phyloP scores from a whole-genome alignment of 2,329 filamentous ascomycete species.

The Penicillium decumbens region DNA sequence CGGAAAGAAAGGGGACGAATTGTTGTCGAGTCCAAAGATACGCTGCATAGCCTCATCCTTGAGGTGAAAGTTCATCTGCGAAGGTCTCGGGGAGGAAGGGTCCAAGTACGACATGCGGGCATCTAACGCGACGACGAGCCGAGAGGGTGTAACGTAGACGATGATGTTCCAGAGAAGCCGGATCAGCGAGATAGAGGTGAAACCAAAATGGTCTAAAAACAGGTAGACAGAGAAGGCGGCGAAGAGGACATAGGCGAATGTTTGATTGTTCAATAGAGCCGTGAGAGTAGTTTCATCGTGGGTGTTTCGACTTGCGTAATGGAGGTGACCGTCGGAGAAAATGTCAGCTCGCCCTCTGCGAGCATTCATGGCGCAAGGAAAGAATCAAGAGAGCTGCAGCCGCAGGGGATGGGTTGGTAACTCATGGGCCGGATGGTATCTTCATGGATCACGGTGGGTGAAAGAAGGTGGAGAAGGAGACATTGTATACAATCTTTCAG shows the following conservation, averaged over 20 bases:
- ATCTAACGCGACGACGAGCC: conserved; percentile 47
- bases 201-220: conserved; percentile 29
- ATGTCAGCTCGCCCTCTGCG: conserved; percentile 29
- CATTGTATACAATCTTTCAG: conserved; percentile 12
- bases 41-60: conserved; percentile 64
- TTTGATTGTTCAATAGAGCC: conserved; percentile 26
- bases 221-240: conserved; percentile 29
- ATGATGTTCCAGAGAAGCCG: conserved; percentile 37
- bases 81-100: conserved; percentile 40
- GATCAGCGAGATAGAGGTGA: conserved; percentile 28
- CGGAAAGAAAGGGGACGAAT: conserved; percentile 56
- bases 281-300: conserved; percentile 33
- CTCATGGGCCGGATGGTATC: conserved; percentile 14
- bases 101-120: conserved; percentile 44
- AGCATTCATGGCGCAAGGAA: conserved; percentile 35
- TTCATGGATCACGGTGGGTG: neutral
- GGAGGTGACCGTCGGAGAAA: conserved; percentile 28
- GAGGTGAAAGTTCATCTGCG: conserved; percentile 37
- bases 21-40: conserved; percentile 58
- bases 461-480: conserved; percentile 8
- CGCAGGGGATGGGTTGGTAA: conserved; percentile 17
- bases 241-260: conserved; percentile 28
- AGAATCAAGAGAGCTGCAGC: conserved; percentile 13
- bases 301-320: conserved; percentile 21
- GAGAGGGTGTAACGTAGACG: conserved; percentile 39